Conservation (phyloP, 805 yeast species). For the Metschnikowia kofuensis region DNA sequence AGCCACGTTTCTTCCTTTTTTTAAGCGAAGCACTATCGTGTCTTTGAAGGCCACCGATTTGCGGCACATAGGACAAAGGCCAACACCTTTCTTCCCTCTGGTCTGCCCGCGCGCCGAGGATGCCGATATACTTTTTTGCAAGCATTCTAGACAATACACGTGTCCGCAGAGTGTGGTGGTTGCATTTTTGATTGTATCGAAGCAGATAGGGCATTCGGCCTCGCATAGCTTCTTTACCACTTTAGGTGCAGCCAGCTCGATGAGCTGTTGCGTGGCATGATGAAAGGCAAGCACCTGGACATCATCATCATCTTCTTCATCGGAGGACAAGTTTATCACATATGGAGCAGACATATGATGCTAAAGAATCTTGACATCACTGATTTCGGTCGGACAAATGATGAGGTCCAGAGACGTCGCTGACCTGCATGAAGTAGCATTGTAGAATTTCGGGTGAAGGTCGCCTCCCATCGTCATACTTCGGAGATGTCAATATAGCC, state of each 20-base stretch:
- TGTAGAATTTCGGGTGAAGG: no score
- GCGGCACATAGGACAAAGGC: conserved; percentile 44
- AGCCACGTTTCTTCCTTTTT: conserved; percentile 10
- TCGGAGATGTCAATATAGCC: no score
- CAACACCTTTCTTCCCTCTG: conserved; percentile 35
- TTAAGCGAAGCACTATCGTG: conserved; percentile 21
- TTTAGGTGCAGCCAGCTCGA: conserved; percentile 24
- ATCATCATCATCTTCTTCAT: conserved; percentile 30
- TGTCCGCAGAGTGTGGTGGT: conserved; percentile 45
- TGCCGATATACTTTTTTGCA: conserved; percentile 38
- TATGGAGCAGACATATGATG: conserved; percentile 11
- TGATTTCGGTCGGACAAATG: no score
- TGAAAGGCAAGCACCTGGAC: conserved; percentile 37
- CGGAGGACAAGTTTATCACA: conserved; percentile 14
- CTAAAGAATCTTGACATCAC: no score
- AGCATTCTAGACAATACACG: conserved; percentile 41
- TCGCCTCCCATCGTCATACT: no score
- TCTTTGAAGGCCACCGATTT: conserved; percentile 39
- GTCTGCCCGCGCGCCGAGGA: conserved; percentile 44
- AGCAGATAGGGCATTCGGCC: conserved; percentile 43
- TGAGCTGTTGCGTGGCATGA: conserved; percentile 32
- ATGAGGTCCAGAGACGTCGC: no score
- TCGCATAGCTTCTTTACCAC: conserved; percentile 32
- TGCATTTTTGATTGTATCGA: conserved; percentile 38
- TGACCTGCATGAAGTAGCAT: no score